phyloP scores from a whole-genome alignment of 2,329 filamentous ascomycete genomes.

The Cyanodermella asteris region DNA sequence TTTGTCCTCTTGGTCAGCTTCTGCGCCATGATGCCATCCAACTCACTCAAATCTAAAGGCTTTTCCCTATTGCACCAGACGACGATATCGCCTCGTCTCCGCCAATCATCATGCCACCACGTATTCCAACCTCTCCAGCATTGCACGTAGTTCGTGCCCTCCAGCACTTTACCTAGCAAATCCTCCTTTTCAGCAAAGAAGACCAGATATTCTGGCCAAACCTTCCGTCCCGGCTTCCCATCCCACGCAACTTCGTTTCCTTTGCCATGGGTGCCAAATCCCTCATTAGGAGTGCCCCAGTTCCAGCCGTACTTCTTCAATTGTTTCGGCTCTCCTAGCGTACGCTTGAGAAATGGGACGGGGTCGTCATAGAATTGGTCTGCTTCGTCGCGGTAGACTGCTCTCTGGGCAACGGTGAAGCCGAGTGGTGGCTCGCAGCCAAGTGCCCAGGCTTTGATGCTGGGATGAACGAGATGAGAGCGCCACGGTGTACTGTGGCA shows the following conservation, averaged over 20 bases:
- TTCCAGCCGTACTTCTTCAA: constrained; percentile 1
- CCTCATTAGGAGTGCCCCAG: constrained; percentile 4
- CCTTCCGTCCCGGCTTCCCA: constrained; percentile 10
- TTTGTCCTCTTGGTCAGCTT: too few species aligned
- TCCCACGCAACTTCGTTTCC: constrained; percentile 4
- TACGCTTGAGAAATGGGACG: constrained; percentile 29
- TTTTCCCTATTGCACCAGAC: constrained; percentile 31
- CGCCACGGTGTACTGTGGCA: constrained; percentile 95
- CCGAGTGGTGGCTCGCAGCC: constrained; percentile 76
- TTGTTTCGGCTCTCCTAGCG: constrained; percentile 23
- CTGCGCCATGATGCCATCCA: too few species aligned
- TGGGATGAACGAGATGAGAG: constrained; percentile 57
- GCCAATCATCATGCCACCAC: constrained; percentile 39
- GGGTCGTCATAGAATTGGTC: constrained; percentile 67
- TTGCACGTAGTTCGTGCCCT: constrained; percentile 28
- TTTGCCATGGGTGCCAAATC: constrained; percentile 5
- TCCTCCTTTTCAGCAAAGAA: constrained; percentile 37
- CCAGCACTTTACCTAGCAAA: constrained; percentile 21
- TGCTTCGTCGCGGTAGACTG: constrained; percentile 63
- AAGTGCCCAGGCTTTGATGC: constrained; percentile 59
- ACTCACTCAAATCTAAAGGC: too few species aligned
- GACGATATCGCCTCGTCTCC: constrained; percentile 38
- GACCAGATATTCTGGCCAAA: constrained; percentile 26
- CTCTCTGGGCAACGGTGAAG: constrained; percentile 38
- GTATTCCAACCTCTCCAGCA: constrained; percentile 40